Base-by-base conservation (phyloP, 2,329 filamentous ascomycete genomes). In the Aspergillus tanneri region DNA sequence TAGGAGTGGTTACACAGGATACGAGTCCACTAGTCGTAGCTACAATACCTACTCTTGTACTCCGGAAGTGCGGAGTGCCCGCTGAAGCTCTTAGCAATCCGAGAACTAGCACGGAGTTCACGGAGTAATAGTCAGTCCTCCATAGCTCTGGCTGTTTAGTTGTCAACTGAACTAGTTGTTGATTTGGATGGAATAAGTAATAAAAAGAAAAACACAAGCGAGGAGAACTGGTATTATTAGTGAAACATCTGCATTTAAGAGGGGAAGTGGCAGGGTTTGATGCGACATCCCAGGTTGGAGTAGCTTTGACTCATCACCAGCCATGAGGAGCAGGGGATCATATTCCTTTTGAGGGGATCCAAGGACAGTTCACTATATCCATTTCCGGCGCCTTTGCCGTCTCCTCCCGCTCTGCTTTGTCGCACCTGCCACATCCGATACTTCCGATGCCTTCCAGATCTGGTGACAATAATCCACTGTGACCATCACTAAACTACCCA, bases 401-500 rank as follows among this genome's bases (percentile, higher is more conserved):
- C 30, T 48, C 44, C 38, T 53, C 45, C 43, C 53, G 50, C 42
- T 27, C 41, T 46, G 32, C 28, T 27, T 47, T 44, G 37, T 34
- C 24, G 14, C 38, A 40, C 43, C 45, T 44, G 34, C 39, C 46
- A 47, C 49, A 49, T 59, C 55, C 57, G 57, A 58, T 50, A 38
- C 46, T 53, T 58, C 55, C 57, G 57, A 56, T 45, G 46, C 30
- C 43, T 51, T 49, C 57, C 55, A 54, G 45, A 55, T 58, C 55
- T 56, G 53, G 53, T 54, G 48, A 54, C 52, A 54, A 52, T 35
- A 55, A 53, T 46, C 53, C 53, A 51, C 52, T 43, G 38, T 50
- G 49, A 46, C 52, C 47, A 44, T 52, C 44, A 35, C 56, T 52
- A 56, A 34, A 55, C 53, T 49, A 43, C 46, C 47, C 53, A 51